Base-by-base conservation (phyloP, 108 stramenopile genomes). In the Nitzschia sp. region DNA sequence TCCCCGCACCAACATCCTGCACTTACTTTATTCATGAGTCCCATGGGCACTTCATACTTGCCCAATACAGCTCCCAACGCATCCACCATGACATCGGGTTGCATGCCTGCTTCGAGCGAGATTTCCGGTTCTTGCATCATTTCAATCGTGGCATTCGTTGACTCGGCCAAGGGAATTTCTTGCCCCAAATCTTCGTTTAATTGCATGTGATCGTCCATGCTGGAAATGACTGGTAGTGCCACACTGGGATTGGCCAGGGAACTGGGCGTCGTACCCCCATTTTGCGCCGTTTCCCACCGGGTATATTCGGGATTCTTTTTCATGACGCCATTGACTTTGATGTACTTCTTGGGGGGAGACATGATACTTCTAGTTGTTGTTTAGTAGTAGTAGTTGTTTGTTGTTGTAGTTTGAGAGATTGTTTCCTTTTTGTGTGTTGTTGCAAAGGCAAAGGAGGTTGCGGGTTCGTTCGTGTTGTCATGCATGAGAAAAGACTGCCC, bases 31-130 rank as follows among this genome's bases (percentile, higher is more conserved):
- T 77, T 75, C 74, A 81, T 74, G 54, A 84, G 76, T 30, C 83
- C 83, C 63, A 78, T 78, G 59, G 83, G 83, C 24, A 78, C 83
- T 64, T 81, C 83, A 49, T 81, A 84, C 60, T 84, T 84, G 67
- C 42, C 55, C 45, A 84, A 34, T 5, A 84, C 45, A 15, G 32
- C 42, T 17, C 77, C 77, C 26, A 84, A 42, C 32, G 70, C 69
- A 46, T 84, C 83, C 0, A 79, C 78, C 78, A 79, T 79, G 21
- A 36, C 54, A 58, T 76, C 80, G 24, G 80, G 61, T 62, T 62
- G 42, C 77, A 75, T 82, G 34, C 81, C 81, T 1, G 77, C 76
- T 36, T 70, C 77, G 0, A 74, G 21, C 46, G 66, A 77, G 32
- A 82, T 78, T 54, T 82, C 81, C 1, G 81, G 73, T 61, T 82